phyloP scores from a whole-genome alignment of 2,329 filamentous ascomycete genomes.

The Fusarium humuli region DNA sequence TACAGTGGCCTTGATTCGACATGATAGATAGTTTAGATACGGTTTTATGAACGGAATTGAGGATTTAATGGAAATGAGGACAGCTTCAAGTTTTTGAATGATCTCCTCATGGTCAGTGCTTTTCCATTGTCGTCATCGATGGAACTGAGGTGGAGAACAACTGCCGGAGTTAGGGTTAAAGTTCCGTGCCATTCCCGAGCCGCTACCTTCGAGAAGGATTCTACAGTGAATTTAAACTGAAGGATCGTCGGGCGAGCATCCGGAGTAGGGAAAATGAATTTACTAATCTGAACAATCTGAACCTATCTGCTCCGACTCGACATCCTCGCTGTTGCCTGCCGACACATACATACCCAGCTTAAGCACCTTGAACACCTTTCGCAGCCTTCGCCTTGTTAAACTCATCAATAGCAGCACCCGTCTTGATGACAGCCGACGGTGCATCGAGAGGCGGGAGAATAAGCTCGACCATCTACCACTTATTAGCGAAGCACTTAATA shows the following conservation, averaged over 20 bases:
- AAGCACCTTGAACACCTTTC: neutral
- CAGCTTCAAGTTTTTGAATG: neutral
- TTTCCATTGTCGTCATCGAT: neutral
- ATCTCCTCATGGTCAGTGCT: neutral
- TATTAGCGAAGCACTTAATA: neutral
- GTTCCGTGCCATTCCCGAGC: neutral
- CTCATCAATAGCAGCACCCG: neutral
- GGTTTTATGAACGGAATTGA: neutral
- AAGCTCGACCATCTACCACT: neutral
- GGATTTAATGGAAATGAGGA: neutral
- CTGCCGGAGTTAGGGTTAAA: neutral
- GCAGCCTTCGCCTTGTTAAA: neutral
- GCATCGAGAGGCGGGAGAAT: neutral
- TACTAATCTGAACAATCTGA: no score
- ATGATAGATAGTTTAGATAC: neutral
- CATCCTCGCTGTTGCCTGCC: no score
- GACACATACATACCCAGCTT: neutral
- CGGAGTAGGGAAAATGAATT: no score
- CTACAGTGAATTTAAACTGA: no score
- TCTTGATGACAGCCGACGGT: neutral
- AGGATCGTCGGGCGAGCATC: no score
- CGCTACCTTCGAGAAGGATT: neutral
- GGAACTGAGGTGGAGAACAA: neutral
- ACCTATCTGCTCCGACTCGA: no score
- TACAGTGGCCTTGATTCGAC: neutral